Evolutionary conservation across 768 basidiomycete genomes (phyloP).

Genomic region (Punctularia strigosozonata): DNA sequence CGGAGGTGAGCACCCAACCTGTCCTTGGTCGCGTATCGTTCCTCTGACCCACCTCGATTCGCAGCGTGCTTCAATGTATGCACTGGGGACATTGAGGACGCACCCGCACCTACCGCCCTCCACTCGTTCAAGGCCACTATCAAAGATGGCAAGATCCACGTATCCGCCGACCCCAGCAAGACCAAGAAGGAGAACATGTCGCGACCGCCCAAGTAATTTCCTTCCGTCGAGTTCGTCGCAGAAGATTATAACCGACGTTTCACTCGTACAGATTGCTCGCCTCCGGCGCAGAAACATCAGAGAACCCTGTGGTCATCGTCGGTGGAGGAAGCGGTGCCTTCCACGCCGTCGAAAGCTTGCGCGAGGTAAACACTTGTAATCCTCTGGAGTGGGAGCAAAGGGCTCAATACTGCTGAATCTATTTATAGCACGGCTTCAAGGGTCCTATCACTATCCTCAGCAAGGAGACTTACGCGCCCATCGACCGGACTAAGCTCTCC

Average conservation of each 20-base stretch:
- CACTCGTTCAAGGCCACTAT: constrained; percentile 67
- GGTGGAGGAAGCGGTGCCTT: constrained; percentile 80
- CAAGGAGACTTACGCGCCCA: constrained; percentile 71
- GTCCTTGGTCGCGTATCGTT: not conserved
- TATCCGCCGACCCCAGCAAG: constrained; percentile 53
- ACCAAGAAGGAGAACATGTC: constrained; percentile 59
- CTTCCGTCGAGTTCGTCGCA: too few relatives aligned
- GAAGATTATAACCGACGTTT: too few relatives aligned
- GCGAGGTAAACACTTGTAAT: too few relatives aligned
- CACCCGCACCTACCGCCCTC: constrained; percentile 70
- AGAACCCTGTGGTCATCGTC: constrained; percentile 59
- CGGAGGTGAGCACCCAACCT: constrained; percentile 40
- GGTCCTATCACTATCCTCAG: constrained; percentile 70
- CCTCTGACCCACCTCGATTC: too few relatives aligned
- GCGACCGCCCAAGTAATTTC: constrained; percentile 49
- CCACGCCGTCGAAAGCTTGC: constrained; percentile 66
- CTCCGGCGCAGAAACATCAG: not conserved
- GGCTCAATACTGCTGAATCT: not conserved
- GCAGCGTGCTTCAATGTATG: constrained; percentile 81
- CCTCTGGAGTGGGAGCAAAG: not conserved
- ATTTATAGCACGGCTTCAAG: constrained; percentile 55
- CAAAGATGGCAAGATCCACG: constrained; percentile 62
- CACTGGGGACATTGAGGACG: constrained; percentile 83
- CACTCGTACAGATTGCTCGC: too few relatives aligned
- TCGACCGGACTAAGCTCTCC: constrained; percentile 86